These are phyloP conservation scores for Nothophaeocryptopus gaeumannii DNA, from an alignment of 2,329 filamentous ascomycete genomes.

Conservation along the genomic window DNA sequence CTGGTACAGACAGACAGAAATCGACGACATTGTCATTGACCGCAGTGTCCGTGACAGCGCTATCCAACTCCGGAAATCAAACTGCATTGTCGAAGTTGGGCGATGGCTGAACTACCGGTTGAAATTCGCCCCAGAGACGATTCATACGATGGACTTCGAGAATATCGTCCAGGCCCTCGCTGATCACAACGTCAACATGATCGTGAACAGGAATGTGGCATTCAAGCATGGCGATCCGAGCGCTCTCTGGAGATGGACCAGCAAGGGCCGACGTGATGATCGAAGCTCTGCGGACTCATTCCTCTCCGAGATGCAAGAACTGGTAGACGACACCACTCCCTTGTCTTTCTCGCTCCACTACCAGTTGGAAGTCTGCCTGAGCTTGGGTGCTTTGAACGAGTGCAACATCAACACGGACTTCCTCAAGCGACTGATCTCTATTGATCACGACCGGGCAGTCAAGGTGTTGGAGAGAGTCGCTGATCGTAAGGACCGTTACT, in stretches of 20 bases:
- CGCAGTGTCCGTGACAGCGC: constrained; percentile 5
- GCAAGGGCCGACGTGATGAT: not conserved
- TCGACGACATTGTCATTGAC: constrained; percentile 56
- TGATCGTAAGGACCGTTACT: constrained; percentile 60
- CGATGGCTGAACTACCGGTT: constrained; percentile 61
- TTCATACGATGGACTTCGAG: constrained; percentile 18
- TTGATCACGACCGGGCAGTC: constrained; percentile 53
- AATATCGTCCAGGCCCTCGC: constrained; percentile 53
- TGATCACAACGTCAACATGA: constrained; percentile 69
- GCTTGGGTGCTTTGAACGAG: constrained; percentile 72
- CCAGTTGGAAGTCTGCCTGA: constrained; percentile 91
- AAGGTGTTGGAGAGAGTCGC: constrained; percentile 72
- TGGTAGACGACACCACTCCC: constrained; percentile 18
- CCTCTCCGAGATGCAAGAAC: constrained; percentile 21
- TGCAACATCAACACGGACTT: constrained; percentile 69
- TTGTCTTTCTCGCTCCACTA: constrained; percentile 71
- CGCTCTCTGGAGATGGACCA: constrained; percentile 14
- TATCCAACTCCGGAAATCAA: constrained; percentile 47
- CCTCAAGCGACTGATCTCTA: constrained; percentile 55
- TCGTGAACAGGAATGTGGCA: constrained; percentile 44
- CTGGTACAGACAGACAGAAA: constrained; percentile 64
- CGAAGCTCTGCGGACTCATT: constrained; percentile 1
- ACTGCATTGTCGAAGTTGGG: constrained; percentile 60
- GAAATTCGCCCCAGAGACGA: constrained; percentile 38
- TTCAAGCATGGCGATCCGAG: constrained; percentile 28